Conservation (phyloP, 192 early-diverging fungal species). For the Podila horticola region DNA sequence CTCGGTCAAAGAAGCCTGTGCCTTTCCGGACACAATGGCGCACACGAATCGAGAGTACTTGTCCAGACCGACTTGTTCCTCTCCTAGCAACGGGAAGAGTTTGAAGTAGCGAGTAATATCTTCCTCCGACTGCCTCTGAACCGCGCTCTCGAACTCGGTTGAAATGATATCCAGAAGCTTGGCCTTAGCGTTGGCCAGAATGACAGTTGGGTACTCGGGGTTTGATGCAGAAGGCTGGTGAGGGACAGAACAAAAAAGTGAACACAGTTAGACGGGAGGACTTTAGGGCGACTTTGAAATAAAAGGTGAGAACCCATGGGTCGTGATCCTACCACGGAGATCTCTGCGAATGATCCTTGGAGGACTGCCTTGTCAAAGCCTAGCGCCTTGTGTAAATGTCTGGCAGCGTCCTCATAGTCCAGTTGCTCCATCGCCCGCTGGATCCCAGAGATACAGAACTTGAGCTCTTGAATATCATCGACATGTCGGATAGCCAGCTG, state of each 20-base stretch:
- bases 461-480: slow-evolving; percentile 79
- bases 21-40: slow-evolving; percentile 77
- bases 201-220: slow-evolving; percentile 65
- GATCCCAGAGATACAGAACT: slow-evolving; percentile 74
- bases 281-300: no score
- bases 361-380: slow-evolving; percentile 67
- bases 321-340: slow-evolving; percentile 53
- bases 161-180: slow-evolving; percentile 78
- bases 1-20: slow-evolving; percentile 70
- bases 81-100: slow-evolving; percentile 89
- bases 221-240: slow-evolving; percentile 60
- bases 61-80: slow-evolving; percentile 87
- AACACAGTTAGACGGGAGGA: not conserved
- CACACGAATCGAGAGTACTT: slow-evolving; percentile 89
- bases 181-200: slow-evolving; percentile 65
- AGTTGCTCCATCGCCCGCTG: slow-evolving; percentile 66
- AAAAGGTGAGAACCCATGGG: no score
- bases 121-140: slow-evolving; percentile 70
- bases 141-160: slow-evolving; percentile 84
- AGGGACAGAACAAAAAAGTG: no score
- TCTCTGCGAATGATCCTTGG: slow-evolving; percentile 70
- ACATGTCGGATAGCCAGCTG: slow-evolving; percentile 75
- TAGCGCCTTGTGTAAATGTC: slow-evolving; percentile 68
- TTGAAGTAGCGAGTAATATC: slow-evolving; percentile 90
- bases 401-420: slow-evolving; percentile 79